Percentiles rank a stretch among this genome's conserved stretches.
Evolutionary conservation across 495 filamentous ascomycete species (phyloP).

Genomic region (Xylaria flabelliformis): DNA sequence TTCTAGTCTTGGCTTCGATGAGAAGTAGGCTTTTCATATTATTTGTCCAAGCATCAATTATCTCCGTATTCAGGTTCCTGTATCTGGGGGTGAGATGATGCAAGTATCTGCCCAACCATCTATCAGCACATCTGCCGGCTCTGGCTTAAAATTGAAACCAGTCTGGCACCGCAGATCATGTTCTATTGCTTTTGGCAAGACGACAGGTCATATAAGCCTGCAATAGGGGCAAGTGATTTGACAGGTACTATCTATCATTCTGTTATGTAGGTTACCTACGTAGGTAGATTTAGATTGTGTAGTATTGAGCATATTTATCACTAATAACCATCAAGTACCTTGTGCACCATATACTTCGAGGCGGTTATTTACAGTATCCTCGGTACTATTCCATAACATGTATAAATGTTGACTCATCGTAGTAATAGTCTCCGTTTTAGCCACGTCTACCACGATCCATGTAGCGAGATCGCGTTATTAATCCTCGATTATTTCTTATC

Average conservation of each 20-base stretch:
- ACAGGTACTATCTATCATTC: neutral
- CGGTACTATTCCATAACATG: conserved; percentile 1
- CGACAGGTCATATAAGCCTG: conserved; percentile 26
- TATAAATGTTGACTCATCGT: conserved; percentile 14
- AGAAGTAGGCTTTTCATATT: neutral
- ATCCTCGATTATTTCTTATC: neutral
- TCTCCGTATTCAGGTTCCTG: neutral
- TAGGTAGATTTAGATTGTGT: conserved; percentile 3
- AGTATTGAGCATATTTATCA: neutral
- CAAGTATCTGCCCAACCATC: neutral
- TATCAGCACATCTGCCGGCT: conserved; percentile 11
- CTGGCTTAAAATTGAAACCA: conserved; percentile 12
- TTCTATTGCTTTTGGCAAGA: conserved; percentile 26
- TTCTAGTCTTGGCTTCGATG: conserved; percentile 10
- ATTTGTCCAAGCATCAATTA: neutral
- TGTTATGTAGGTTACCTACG: neutral
- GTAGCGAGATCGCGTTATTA: conserved; percentile 13
- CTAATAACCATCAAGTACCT: neutral
- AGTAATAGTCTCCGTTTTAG: conserved; percentile 12
- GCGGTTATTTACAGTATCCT: neutral
- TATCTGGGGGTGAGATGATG: neutral
- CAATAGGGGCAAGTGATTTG: neutral
- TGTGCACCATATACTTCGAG: conserved; percentile 4
- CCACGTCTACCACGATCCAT: conserved; percentile 8
- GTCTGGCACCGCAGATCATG: neutral